phyloP scores from a whole-genome alignment of 2,329 filamentous ascomycete species.

The Stemphylium lycopersici region DNA sequence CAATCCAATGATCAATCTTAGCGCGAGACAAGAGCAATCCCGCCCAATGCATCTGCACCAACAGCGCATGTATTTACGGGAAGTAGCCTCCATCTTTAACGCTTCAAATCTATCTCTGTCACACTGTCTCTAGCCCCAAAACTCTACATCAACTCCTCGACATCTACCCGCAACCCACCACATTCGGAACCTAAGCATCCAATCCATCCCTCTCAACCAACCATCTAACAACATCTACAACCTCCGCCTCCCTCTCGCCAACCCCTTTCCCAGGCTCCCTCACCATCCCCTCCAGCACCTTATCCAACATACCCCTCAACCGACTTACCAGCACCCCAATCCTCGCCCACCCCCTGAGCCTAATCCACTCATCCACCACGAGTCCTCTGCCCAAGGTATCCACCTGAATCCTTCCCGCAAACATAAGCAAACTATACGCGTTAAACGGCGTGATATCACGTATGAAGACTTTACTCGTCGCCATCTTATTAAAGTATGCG shows the following conservation, averaged over 20 bases:
- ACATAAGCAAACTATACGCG: constrained; percentile 84
- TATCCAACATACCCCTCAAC: constrained; percentile 84
- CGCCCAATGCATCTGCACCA: too few relatives aligned
- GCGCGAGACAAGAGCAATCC: too few relatives aligned
- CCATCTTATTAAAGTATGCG: constrained; percentile 90
- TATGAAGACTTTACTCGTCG: constrained; percentile 90
- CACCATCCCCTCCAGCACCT: constrained; percentile 78
- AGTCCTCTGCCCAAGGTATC: constrained; percentile 88
- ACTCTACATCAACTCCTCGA: background rate
- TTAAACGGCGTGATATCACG: constrained; percentile 93
- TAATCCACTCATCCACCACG: constrained; percentile 89
- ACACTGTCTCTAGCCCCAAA: background rate
- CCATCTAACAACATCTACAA: constrained; percentile 77
- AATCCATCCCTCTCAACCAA: constrained; percentile 90
- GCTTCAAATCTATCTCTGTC: background rate
- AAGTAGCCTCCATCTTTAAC: too few relatives aligned
- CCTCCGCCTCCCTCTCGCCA: constrained; percentile 57
- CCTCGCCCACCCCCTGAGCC: constrained; percentile 87
- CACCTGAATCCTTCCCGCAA: constrained; percentile 81
- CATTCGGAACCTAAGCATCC: too few relatives aligned
- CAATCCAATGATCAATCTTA: too few relatives aligned
- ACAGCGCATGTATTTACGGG: too few relatives aligned
- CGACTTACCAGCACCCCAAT: constrained; percentile 89
- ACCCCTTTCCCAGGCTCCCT: constrained; percentile 72
- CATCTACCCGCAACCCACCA: background rate